phyloP scores from a whole-genome alignment of 2,329 filamentous ascomycete genomes.

The Botryotinia globosa region DNA sequence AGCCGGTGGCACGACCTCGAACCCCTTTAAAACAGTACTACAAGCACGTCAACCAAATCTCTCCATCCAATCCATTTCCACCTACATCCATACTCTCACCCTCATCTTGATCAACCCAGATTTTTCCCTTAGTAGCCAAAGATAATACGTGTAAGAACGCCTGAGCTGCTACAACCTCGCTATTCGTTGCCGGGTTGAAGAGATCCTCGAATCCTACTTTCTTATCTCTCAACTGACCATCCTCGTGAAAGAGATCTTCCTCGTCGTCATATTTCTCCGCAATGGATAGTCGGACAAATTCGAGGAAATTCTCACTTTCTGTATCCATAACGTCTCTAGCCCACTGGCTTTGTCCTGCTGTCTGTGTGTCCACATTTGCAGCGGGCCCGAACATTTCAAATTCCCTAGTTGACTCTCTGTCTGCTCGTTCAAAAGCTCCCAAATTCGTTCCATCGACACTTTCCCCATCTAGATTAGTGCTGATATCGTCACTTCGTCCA shows the following conservation, averaged over 20 bases:
- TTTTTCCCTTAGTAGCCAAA: conserved; percentile 62
- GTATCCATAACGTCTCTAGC: conserved; percentile 52
- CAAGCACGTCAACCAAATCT: conserved; percentile 17
- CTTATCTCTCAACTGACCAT: conserved; percentile 17
- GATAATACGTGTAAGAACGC: conserved; percentile 72
- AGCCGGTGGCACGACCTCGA: no score
- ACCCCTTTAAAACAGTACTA: not conserved
- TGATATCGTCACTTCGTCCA: conserved; percentile 5
- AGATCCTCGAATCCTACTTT: conserved; percentile 68
- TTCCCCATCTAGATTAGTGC: not conserved
- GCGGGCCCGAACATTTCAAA: conserved; percentile 45
- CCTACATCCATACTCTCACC: conserved; percentile 8
- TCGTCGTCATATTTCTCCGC: conserved; percentile 30
- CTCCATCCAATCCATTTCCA: conserved; percentile 8
- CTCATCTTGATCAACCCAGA: conserved; percentile 58
- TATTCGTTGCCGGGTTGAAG: conserved; percentile 54
- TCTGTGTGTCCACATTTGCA: conserved; percentile 48
- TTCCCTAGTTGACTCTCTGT: conserved; percentile 34
- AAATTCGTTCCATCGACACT: not conserved
- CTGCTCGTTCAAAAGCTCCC: not conserved
- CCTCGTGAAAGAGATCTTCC: conserved; percentile 21
- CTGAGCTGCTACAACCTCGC: conserved; percentile 64
- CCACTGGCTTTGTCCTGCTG: conserved; percentile 47
- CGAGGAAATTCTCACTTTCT: conserved; percentile 61
- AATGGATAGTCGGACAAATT: conserved; percentile 53